Percentiles rank a stretch among this genome's conserved stretches.
Evolutionary conservation across 176 grass and related monocot genomes (phyloP).

Genomic region (Zizania latifolia): DNA sequence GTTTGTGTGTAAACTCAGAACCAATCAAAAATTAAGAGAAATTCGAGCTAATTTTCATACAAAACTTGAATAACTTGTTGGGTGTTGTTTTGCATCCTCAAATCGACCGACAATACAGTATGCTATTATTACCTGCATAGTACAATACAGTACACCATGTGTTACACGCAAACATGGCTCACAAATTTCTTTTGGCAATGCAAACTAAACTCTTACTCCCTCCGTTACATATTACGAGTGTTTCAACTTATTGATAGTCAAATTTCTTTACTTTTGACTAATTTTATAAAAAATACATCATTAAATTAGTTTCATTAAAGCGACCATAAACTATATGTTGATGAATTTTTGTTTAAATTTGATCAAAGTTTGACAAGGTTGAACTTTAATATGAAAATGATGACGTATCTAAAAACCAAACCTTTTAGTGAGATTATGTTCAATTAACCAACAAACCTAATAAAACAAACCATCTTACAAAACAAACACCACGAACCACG

Average conservation of each 20-base stretch:
- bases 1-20: not conserved
- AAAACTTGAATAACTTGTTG: not conserved
- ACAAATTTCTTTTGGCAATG: not conserved
- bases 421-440: not conserved
- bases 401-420: not conserved
- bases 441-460: not conserved
- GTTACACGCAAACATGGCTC: not conserved
- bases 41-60: not conserved
- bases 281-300: too few species aligned
- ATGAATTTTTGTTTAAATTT: too few species aligned
- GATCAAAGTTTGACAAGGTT: too few species aligned
- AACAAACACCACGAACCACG: not conserved
- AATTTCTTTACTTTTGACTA: too few species aligned
- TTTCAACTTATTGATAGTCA: too few species aligned
- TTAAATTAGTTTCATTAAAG: too few species aligned
- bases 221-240: too few species aligned
- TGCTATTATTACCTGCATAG: not conserved
- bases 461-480: not conserved
- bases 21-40: not conserved
- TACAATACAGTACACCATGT: not conserved
- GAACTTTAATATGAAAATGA: too few species aligned
- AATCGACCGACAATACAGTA: not conserved
- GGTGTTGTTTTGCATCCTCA: not conserved
- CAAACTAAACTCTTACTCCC: not conserved
- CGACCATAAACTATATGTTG: too few species aligned